These are phyloP conservation scores for Fusarium vanettenii DNA, from an alignment of 2,329 filamentous ascomycete species.

Conservation along the genomic window DNA sequence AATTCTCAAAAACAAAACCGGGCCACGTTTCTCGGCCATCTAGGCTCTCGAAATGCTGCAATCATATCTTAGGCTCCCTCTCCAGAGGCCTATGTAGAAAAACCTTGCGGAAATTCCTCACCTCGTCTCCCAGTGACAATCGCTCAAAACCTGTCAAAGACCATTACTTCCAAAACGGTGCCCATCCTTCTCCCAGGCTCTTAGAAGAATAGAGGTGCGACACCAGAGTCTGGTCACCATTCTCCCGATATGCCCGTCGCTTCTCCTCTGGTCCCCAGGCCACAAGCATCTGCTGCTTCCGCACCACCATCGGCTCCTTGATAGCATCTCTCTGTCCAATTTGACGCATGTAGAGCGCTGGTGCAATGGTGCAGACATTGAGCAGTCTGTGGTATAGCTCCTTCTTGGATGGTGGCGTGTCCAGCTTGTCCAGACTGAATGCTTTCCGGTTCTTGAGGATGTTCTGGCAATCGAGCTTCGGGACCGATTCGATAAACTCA, in stretches of 20 bases:
- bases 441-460: constrained; percentile 51
- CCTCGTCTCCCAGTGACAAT: not conserved
- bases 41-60: not conserved
- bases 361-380: constrained; percentile 50
- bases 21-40: not conserved
- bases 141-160: not conserved
- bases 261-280: constrained; percentile 52
- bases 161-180: constrained; percentile 21
- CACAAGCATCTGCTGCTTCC: constrained; percentile 53
- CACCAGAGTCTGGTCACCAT: constrained; percentile 46
- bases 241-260: constrained; percentile 42
- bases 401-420: constrained; percentile 45
- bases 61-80: not conserved
- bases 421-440: constrained; percentile 48
- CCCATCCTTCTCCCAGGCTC: constrained; percentile 23
- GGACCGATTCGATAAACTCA: constrained; percentile 48
- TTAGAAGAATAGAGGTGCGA: constrained; percentile 44
- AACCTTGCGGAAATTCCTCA: not conserved
- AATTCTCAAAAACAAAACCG: not conserved
- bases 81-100: not conserved
- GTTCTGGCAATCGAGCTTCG: constrained; percentile 50
- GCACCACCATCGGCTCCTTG: constrained; percentile 49
- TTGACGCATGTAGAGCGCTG: constrained; percentile 52
- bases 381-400: constrained; percentile 47
- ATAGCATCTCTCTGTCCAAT: constrained; percentile 49